These are phyloP conservation scores for Passiflora organensis DNA, from an alignment of 345 rosid genomes.

Conservation along the genomic window DNA sequence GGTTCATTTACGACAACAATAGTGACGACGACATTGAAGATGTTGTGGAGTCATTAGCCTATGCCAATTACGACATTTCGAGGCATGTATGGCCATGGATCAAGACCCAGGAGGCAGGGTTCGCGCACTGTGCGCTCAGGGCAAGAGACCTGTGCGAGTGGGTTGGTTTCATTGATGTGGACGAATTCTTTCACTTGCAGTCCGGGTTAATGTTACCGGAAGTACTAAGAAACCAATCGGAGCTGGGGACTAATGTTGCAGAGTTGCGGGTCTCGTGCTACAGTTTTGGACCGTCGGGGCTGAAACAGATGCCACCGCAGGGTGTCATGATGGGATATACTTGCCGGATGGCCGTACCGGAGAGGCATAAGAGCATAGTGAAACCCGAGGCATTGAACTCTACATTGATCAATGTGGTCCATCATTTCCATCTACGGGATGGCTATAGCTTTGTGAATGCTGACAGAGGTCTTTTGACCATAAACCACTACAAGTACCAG, in stretches of 20 bases:
- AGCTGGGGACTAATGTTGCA: constrained; percentile 15
- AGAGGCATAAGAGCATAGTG: constrained; percentile 89
- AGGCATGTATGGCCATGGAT: constrained; percentile 86
- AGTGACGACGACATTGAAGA: constrained; percentile 56
- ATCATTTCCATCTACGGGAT: constrained; percentile 63
- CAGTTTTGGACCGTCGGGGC: constrained; percentile 75
- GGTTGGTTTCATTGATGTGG: constrained; percentile 84
- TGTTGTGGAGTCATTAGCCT: constrained; percentile 31
- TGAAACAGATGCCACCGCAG: constrained; percentile 28
- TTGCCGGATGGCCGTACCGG: constrained; percentile 46
- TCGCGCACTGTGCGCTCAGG: constrained; percentile 73
- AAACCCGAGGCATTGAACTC: constrained; percentile 70
- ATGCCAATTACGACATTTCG: constrained; percentile 35
- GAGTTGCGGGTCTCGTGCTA: constrained; percentile 62
- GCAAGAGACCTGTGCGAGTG: constrained; percentile 59
- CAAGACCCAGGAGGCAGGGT: constrained; percentile 84
- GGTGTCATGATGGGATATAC: constrained; percentile 76
- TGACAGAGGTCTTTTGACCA: constrained; percentile 43
- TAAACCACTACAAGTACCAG: constrained; percentile 83
- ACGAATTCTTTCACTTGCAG: constrained; percentile 61
- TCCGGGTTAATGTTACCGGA: constrained; percentile 28
- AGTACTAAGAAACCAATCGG: constrained; percentile 31
- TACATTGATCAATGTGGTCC: constrained; percentile 68
- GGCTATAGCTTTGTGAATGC: constrained; percentile 42
- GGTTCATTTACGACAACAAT: constrained; percentile 83